Base-by-base conservation (phyloP, 1,139 yeast species). In the Scheffersomyces illinoinensis region DNA sequence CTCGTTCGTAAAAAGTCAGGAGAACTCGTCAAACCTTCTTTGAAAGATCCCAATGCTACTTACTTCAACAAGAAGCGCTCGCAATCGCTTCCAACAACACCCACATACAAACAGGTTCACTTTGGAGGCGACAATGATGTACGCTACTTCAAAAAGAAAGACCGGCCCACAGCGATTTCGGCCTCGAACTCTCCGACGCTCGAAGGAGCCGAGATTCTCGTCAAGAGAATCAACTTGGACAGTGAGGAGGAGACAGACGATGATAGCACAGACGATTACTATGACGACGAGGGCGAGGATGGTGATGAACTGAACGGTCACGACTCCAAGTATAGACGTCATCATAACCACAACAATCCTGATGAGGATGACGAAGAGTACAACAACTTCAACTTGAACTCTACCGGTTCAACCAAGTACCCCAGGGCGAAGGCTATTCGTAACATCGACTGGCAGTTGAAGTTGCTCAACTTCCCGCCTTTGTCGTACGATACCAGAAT, bases 1-100 rank as follows among this genome's bases (percentile, higher is more conserved):
- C 69, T 89, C 55, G 81, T 89, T 4, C 84, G 92, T 24, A 90
- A 88, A 69, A 91, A 91, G 73, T 85, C 91, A 4, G 96, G 96
- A 24, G 97, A 91, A 69, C 77, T 90, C 50, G 90, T 91, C 54
- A 90, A 90, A 68, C 85, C 93, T 4, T 87, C 91, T 24, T 78
- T 91, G 57, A 90, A 88, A 68, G 73, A 68, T 23, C 24, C 62
- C 10, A 54, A 64, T 0, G 54, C 54, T 5, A 54, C 70, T 78
- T 59, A 75, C 75, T 67, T 66, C 52, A 74, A 85, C 52, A 75
- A 76, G 52, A 72, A 72, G 23, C 76, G 91, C 58, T 70, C 82
- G 47, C 81, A 82, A 64, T 87, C 93, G 14, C 81, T 90, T 76
- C 97, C 97, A 2, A 77, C 89, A 0, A 88, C 96, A 4, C 90